phyloP scores from a whole-genome alignment of 2,329 filamentous ascomycete species.

The Pseudodiploospora longispora region DNA sequence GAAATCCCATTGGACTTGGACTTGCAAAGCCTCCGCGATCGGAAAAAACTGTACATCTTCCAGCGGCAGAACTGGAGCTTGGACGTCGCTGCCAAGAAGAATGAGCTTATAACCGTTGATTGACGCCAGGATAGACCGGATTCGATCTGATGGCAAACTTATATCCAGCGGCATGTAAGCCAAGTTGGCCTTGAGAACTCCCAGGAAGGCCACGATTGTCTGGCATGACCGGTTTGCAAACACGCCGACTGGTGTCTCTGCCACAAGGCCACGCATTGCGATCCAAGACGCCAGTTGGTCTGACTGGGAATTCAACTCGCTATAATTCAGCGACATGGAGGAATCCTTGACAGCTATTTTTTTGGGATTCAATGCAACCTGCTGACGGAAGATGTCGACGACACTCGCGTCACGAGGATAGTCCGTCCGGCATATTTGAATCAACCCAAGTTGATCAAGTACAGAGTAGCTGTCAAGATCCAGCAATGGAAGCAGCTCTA shows the following conservation, averaged over 20 bases:
- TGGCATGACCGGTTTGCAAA: constrained; percentile 9
- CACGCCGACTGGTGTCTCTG: constrained; percentile 9
- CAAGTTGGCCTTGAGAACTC: constrained; percentile 11
- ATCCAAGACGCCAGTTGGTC: constrained; percentile 5
- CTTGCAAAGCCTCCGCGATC: background rate
- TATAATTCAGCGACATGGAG: constrained; percentile 7
- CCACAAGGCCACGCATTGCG: background rate
- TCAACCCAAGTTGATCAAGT: background rate
- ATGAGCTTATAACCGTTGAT: constrained; percentile 2
- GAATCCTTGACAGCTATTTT: constrained; percentile 7
- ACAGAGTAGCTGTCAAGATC: background rate
- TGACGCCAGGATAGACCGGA: constrained; percentile 7
- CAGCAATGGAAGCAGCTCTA: background rate
- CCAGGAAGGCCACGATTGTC: constrained; percentile 8
- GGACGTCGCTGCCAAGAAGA: background rate
- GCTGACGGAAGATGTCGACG: constrained; percentile 8
- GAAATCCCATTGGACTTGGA: no score
- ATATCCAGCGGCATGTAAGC: constrained; percentile 11
- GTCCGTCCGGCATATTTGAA: background rate
- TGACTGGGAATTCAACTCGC: constrained; percentile 6
- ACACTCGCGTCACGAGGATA: constrained; percentile 7
- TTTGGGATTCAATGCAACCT: constrained; percentile 3
- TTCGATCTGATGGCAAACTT: constrained; percentile 6
- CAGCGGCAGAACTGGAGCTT: background rate
- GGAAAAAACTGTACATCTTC: background rate